Conservation (phyloP, 495 filamentous ascomycete genomes). For the Haplographium delicatum region DNA sequence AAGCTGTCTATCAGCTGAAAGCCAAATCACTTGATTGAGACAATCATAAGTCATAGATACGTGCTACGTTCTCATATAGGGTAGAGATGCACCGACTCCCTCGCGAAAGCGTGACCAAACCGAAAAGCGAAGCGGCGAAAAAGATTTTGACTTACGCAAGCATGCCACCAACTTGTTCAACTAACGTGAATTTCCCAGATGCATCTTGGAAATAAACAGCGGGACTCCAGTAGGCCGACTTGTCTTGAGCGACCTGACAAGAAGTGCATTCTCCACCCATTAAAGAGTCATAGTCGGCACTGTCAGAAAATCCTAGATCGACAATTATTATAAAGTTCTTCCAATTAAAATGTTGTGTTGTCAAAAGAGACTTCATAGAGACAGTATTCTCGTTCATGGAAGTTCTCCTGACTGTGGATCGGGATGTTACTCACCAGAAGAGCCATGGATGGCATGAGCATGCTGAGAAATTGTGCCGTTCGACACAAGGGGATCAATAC, state of each 20-base stretch:
- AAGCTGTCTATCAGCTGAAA: too few relatives aligned
- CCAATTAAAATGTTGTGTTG: too few relatives aligned
- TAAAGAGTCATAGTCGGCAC: conserved; percentile 44
- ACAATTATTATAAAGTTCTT: too few relatives aligned
- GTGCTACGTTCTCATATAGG: too few relatives aligned
- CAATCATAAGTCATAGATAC: too few relatives aligned
- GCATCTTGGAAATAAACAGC: conserved; percentile 56
- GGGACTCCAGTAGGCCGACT: conserved; percentile 67
- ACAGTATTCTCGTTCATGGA: too few relatives aligned
- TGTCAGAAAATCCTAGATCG: conserved; percentile 41
- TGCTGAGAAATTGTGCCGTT: conserved; percentile 49
- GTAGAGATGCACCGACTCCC: too few relatives aligned
- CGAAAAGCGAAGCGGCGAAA: background rate
- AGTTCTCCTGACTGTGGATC: background rate
- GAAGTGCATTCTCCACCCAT: conserved; percentile 53
- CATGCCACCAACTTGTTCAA: conserved; percentile 56
- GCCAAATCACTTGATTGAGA: too few relatives aligned
- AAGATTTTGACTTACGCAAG: conserved; percentile 41
- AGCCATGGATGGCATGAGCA: conserved; percentile 71
- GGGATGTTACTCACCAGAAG: conserved; percentile 41
- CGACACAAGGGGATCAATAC: conserved; percentile 65
- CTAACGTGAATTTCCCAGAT: conserved; percentile 35
- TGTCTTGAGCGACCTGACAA: conserved; percentile 58
- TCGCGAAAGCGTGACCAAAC: background rate
- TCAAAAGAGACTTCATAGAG: too few relatives aligned